A percentile compares a stretch with the other conserved stretches of the same genome.
phyloP scores from a whole-genome alignment of 345 rosid genomes.

The Boechera divaricarpa region DNA sequence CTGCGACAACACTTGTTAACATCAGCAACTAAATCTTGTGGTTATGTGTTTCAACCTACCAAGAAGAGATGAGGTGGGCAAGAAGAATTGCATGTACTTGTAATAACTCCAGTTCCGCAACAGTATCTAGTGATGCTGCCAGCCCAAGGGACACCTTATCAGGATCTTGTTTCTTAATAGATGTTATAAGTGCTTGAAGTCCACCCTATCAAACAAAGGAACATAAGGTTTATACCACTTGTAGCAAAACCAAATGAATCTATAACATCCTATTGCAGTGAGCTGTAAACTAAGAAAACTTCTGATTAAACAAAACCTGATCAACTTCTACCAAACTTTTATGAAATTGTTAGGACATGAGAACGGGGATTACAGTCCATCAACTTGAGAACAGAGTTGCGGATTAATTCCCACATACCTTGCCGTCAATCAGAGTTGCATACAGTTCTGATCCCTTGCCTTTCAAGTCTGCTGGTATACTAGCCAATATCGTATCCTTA shows the following conservation, averaged over 20 bases:
- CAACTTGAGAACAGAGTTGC: neutral
- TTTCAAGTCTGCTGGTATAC: slow-evolving; percentile 74
- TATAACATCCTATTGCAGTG: slow-evolving; percentile 4
- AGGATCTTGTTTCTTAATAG: slow-evolving; percentile 85
- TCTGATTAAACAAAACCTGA: slow-evolving; percentile 1
- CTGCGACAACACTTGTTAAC: slow-evolving; percentile 52
- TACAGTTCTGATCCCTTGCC: slow-evolving; percentile 70
- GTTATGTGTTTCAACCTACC: neutral
- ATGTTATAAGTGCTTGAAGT: slow-evolving; percentile 70
- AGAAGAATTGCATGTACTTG: slow-evolving; percentile 57
- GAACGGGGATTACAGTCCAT: slow-evolving; percentile 9
- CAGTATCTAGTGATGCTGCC: slow-evolving; percentile 77
- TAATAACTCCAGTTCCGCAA: slow-evolving; percentile 88
- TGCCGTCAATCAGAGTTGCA: slow-evolving; percentile 75
- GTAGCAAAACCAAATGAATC: slow-evolving; percentile 1
- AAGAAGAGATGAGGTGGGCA: neutral
- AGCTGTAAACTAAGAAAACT: neutral
- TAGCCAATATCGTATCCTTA: slow-evolving; percentile 71
- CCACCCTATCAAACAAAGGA: slow-evolving; percentile 67
- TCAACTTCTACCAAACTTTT: neutral
- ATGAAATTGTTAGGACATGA: neutral
- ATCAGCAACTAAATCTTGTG: slow-evolving; percentile 28
- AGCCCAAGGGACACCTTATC: slow-evolving; percentile 89
- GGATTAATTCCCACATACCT: slow-evolving; percentile 50
- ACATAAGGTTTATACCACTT: neutral